phyloP scores from a whole-genome alignment of 179 eudicot genomes.

The Gypsophila paniculata region DNA sequence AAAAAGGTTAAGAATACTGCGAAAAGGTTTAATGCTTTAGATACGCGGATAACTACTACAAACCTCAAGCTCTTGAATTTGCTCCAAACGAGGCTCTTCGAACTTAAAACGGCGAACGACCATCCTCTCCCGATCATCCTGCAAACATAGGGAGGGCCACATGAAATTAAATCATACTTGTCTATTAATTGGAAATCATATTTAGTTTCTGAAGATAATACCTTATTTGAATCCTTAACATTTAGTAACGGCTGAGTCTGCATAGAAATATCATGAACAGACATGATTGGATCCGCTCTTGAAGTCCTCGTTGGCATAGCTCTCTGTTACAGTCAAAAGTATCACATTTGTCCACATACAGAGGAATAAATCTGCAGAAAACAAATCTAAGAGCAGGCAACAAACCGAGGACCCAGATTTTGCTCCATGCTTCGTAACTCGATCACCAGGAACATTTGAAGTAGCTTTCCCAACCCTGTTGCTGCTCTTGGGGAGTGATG shows the following conservation, averaged over 20 bases:
- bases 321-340: conserved; percentile 44
- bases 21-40: not conserved
- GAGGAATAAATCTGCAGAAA: not conserved
- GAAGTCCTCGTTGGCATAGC: conserved; percentile 51
- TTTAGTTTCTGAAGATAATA: conserved; percentile 16
- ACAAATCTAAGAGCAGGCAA: conserved; percentile 7
- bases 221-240: conserved; percentile 92
- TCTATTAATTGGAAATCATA: not conserved
- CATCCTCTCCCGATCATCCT: conserved; percentile 95
- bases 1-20: not conserved
- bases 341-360: not conserved
- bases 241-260: conserved; percentile 83
- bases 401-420: conserved; percentile 64
- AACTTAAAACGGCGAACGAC: conserved; percentile 80
- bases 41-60: not conserved
- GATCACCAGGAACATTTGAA: conserved; percentile 54
- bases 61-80: conserved; percentile 98
- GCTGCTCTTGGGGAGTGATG: conserved; percentile 42
- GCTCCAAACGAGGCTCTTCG: conserved; percentile 90
- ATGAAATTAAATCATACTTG: not conserved
- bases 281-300: conserved; percentile 72
- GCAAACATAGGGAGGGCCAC: conserved; percentile 25
- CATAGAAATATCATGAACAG: conserved; percentile 75
- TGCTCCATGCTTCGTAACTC: conserved; percentile 57
- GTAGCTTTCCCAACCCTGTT: conserved; percentile 53